Evolutionary conservation across 2,329 filamentous ascomycete genomes (phyloP).

Genomic region (Trichoderma koningiopsis): DNA sequence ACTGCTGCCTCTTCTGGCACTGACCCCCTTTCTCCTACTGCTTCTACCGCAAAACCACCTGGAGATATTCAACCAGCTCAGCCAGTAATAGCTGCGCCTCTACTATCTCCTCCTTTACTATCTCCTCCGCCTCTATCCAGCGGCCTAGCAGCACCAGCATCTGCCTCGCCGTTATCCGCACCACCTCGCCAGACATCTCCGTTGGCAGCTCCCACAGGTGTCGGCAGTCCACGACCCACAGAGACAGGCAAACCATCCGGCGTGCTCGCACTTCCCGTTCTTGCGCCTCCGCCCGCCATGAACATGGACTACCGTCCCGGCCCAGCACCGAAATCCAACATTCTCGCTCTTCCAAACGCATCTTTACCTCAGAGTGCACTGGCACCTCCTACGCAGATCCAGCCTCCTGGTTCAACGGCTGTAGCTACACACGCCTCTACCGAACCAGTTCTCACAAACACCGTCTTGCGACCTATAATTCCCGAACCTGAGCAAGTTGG

Average conservation of each 20-base stretch:
- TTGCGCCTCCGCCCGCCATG: constrained; percentile 42
- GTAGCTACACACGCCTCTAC: not conserved
- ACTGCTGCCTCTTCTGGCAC: not conserved
- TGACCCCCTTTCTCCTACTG: not conserved
- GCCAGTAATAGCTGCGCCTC: constrained; percentile 30
- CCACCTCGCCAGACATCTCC: constrained; percentile 20
- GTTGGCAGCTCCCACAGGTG: constrained; percentile 29
- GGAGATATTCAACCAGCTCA: constrained; percentile 4
- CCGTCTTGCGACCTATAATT: constrained; percentile 8
- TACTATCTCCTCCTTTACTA: constrained; percentile 26
- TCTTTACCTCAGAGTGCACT: constrained; percentile 37
- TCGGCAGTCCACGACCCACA: constrained; percentile 31
- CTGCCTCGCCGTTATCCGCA: constrained; percentile 27
- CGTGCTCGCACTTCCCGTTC: constrained; percentile 44
- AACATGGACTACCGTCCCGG: constrained; percentile 30
- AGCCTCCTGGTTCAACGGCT: not conserved
- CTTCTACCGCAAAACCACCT: not conserved
- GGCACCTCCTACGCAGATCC: constrained; percentile 24
- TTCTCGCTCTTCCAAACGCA: constrained; percentile 50
- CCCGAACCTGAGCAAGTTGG: not conserved
- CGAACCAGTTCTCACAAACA: constrained; percentile 5
- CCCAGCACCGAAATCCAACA: constrained; percentile 43
- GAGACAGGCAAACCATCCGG: constrained; percentile 35
- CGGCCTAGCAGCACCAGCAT: constrained; percentile 28
- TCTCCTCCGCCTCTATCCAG: constrained; percentile 28